Conservation (phyloP, 305 asterid species). For the Vinca major region DNA sequence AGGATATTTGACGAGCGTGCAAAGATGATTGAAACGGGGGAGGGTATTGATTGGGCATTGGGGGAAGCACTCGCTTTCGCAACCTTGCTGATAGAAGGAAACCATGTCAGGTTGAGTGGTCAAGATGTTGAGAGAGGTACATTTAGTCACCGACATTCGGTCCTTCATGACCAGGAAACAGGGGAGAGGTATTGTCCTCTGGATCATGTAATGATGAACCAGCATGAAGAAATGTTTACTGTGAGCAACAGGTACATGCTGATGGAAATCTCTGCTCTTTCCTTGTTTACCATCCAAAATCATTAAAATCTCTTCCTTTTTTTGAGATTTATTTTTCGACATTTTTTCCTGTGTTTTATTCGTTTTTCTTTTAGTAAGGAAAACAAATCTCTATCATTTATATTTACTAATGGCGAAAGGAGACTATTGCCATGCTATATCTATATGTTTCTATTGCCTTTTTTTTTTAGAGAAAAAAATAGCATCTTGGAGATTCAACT, state of each 20-base stretch:
- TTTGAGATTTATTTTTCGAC: background rate
- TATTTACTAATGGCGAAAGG: background rate
- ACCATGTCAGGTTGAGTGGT: conserved; percentile 94
- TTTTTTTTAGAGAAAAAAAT: no score
- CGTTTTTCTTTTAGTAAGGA: background rate
- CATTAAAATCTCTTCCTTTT: background rate
- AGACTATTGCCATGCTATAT: background rate
- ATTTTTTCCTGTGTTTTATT: background rate
- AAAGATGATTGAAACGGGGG: conserved; percentile 86
- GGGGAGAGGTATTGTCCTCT: conserved; percentile 73
- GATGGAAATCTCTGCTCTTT: background rate
- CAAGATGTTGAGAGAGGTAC: conserved; percentile 97
- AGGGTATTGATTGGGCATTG: conserved; percentile 94
- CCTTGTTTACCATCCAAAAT: background rate
- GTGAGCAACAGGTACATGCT: conserved; percentile 72
- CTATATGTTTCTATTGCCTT: background rate
- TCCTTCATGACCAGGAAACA: conserved; percentile 83
- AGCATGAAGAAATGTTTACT: conserved; percentile 87
- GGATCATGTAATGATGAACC: conserved; percentile 73
- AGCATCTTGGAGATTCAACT: no score
- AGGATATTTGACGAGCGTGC: conserved; percentile 74
- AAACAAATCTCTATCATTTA: background rate
- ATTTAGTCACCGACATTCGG: conserved; percentile 88
- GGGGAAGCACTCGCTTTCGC: conserved; percentile 97
- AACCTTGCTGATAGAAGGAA: conserved; percentile 83